Percentiles rank a stretch among this genome's conserved stretches.
These are phyloP conservation scores for Xylaria intraflava DNA, from an alignment of 495 filamentous ascomycete genomes.

Conservation along the genomic window DNA sequence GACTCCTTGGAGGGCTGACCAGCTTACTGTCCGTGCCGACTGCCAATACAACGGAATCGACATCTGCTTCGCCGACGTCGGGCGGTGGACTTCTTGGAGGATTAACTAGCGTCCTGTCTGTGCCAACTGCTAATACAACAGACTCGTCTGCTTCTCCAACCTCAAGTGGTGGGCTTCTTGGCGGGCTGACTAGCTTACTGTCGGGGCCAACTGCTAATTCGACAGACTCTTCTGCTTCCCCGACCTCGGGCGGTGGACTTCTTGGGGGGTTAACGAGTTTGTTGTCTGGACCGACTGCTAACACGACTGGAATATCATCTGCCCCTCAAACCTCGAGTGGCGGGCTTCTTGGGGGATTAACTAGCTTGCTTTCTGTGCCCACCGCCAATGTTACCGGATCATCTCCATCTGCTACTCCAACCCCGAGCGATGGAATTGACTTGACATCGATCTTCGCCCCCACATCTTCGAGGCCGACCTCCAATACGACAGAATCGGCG, in stretches of 20 bases:
- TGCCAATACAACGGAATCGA: conserved; percentile 14
- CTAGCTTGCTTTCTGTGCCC: not conserved
- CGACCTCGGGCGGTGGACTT: conserved; percentile 14
- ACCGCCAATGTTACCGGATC: conserved; percentile 17
- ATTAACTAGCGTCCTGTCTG: not conserved
- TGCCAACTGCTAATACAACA: not conserved
- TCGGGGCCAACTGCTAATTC: not conserved
- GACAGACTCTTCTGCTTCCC: not conserved
- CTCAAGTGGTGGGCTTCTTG: not conserved
- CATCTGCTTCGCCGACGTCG: not conserved
- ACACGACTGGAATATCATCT: conserved; percentile 12
- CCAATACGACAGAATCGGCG: too few species aligned
- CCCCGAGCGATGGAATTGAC: not conserved
- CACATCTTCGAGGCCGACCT: not conserved
- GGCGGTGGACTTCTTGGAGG: not conserved
- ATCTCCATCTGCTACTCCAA: not conserved
- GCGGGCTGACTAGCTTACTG: not conserved
- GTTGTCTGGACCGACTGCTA: conserved; percentile 6
- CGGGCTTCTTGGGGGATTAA: not conserved
- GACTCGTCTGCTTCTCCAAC: not conserved
- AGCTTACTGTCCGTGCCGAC: not conserved
- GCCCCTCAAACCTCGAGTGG: conserved; percentile 3
- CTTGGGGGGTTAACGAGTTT: conserved; percentile 13
- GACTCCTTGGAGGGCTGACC: not conserved
- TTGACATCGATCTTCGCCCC: not conserved